Evolutionary conservation across 2,329 filamentous ascomycete species (phyloP), one percentile per base, ranked within the genome.

Genomic region (Fonsecaea multimorphosa): DNA sequence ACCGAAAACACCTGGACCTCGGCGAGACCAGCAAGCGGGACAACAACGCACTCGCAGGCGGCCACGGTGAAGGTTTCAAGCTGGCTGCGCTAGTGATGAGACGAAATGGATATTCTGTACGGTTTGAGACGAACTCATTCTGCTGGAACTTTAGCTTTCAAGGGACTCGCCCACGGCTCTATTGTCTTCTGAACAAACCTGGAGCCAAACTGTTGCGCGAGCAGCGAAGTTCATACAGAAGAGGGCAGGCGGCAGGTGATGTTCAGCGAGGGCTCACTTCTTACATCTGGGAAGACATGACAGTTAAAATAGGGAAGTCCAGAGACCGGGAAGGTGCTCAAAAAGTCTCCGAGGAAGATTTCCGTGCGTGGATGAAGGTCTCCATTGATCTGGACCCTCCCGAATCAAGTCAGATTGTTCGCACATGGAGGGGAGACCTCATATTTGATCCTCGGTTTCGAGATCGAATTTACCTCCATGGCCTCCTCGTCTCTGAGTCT

Each of bases 41-140:
- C 4, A 62, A 67, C 0, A 16, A 54, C 1, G 14, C 65, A n/a
- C 4, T 64, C 22, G 71, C 74, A 2, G 74, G 74, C 9, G 65
- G 49, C 7, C 71, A 75, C 51, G 74, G 74, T 1, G 73, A 76
- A 61, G 72, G 72, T 1, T 72, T 74, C 61, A 76, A 76, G 55
- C 31, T 74, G 24, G 73, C 69, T 14, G 68, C 73, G 1, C 62
- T 75, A 0, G 65, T 74, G 0, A 72, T 76, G 71, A 57, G 69
- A n/a, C 67, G 73, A 0, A 49, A 68, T 27, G 64, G 66, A 4
- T 67, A 73, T 40, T 58, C 55, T 2, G 66, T 73, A 3, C 67
- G 40, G 11, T 71, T 71, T 40, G 65, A 69, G 56, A 51, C 69
- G 22, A 64, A 66, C 8, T 67, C 62, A 3, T 72, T 40, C 36